Evolutionary conservation across 2,329 filamentous ascomycete species (phyloP), one percentile per base, ranked within the genome.

Genomic region (Cytospora piceicola): DNA sequence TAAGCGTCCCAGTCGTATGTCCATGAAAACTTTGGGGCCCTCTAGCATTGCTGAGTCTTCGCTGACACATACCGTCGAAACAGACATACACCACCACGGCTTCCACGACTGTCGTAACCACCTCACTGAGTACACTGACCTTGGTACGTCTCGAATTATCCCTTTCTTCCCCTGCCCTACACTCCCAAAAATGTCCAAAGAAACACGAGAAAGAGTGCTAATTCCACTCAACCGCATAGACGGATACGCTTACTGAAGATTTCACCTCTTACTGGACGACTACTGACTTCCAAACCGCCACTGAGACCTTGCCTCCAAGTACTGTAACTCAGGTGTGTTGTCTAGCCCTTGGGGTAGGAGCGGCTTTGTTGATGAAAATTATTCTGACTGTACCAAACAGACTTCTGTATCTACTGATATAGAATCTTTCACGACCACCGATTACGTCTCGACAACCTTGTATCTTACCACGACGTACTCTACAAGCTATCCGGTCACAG

Each of bases 391-490:
- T 8, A 2, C n/a, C 1, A 24, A 49, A 49, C 46, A 49, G 46
- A 49, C 46, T 24, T 24, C 46, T 49, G 9, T 49, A 4, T 49
- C 32, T 30, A 58, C 57, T 9, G 57, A 58, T 6, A 6, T 17
- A 22, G 51, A 42, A 52, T 8, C 32, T 3, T 42, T 24, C 22
- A 61, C 59, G 12, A 42, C 34, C 20, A 61, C 51, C 24, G 59
- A 61, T 9, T 54, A 54, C 32, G 20, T 20, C 24, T 27, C 11
- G 36, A 61, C 59, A n/a, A 64, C 62, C 22, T 32, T 24, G 9
- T 55, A 60, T 8, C 36, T 64, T 6, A 60, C 51, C 2, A 56
- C 56, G 17, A 64, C 62, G 12, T 64, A 60, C 29, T 51, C 51
- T 1, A 30, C 30, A 22, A 61, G 59, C 27, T 61, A 61, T 46